Evolutionary conservation across 2,329 filamentous ascomycete species (phyloP).

Genomic region (Nannizzia gypsea): DNA sequence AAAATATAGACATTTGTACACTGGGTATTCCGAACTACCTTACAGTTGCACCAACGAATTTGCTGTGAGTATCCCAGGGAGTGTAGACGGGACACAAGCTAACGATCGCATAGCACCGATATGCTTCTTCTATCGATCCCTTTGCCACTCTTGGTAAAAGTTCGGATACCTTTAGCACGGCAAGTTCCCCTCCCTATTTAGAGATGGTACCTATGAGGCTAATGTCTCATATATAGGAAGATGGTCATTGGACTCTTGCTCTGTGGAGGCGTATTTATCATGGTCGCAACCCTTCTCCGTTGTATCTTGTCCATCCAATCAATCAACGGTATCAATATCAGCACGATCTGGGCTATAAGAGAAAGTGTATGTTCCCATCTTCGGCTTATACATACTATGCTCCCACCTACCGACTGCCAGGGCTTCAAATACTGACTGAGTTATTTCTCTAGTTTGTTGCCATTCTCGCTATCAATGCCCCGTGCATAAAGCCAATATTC

Average conservation of each 20-base stretch:
- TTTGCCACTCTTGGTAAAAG: slow-evolving; percentile 31
- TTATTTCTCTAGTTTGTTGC: slow-evolving; percentile 27
- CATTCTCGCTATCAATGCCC: slow-evolving; percentile 35
- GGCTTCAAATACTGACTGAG: neutral
- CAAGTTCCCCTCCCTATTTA: slow-evolving; percentile 5
- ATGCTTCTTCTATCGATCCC: slow-evolving; percentile 31
- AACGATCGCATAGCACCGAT: slow-evolving; percentile 27
- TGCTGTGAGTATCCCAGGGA: slow-evolving; percentile 20
- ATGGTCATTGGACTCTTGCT: slow-evolving; percentile 30
- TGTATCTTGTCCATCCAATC: slow-evolving; percentile 29
- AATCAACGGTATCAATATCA: slow-evolving; percentile 28
- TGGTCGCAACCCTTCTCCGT: slow-evolving; percentile 33
- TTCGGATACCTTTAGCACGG: slow-evolving; percentile 27
- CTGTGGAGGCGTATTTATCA: slow-evolving; percentile 36
- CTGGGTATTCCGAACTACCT: slow-evolving; percentile 29
- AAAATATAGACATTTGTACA: slow-evolving; percentile 25
- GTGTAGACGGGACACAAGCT: neutral
- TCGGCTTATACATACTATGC: neutral
- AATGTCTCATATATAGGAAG: slow-evolving; percentile 20
- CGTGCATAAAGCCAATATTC: slow-evolving; percentile 34
- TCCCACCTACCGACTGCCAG: neutral
- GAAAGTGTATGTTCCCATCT: slow-evolving; percentile 26
- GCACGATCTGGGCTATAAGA: slow-evolving; percentile 35
- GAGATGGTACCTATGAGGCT: neutral
- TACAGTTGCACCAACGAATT: slow-evolving; percentile 28